Conservation (phyloP, 2,329 filamentous ascomycete genomes). For the Thielaviopsis punctulata region DNA sequence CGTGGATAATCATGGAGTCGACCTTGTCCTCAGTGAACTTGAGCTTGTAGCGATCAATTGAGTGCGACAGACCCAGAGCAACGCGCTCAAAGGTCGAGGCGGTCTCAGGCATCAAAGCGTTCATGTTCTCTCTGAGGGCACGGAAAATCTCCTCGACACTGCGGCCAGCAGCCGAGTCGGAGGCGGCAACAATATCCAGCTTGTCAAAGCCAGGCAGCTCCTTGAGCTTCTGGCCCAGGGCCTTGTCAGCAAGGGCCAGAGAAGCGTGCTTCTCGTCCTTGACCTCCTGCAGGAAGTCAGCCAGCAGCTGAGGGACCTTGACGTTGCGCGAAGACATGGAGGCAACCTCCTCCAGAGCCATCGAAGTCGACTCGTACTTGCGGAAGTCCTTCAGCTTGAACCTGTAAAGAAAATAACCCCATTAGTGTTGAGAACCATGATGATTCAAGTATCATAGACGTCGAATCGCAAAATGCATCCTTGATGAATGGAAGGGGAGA, state of each 20-base stretch:
- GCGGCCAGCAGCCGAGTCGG: slow-evolving; percentile 52
- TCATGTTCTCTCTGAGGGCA: slow-evolving; percentile 78
- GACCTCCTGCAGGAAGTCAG: slow-evolving; percentile 67
- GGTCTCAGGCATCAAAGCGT: slow-evolving; percentile 74
- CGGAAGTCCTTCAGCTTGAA: slow-evolving; percentile 93
- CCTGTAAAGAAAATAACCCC: slow-evolving; percentile 25
- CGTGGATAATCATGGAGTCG: slow-evolving; percentile 98
- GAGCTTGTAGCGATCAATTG: slow-evolving; percentile 89
- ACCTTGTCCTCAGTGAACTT: slow-evolving; percentile 99
- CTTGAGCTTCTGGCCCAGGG: slow-evolving; percentile 79
- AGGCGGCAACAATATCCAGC: slow-evolving; percentile 60
- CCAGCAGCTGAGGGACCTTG: slow-evolving; percentile 80
- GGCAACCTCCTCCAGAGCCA: slow-evolving; percentile 78
- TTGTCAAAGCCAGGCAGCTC: slow-evolving; percentile 81
- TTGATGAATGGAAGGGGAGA: background rate
- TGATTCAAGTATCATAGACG: background rate
- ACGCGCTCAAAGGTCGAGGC: slow-evolving; percentile 83
- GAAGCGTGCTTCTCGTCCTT: slow-evolving; percentile 97
- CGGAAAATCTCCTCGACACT: slow-evolving; percentile 67
- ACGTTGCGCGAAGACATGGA: slow-evolving; percentile 59
- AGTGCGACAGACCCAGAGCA: slow-evolving; percentile 91
- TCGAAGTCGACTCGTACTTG: slow-evolving; percentile 89
- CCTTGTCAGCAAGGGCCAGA: slow-evolving; percentile 82
- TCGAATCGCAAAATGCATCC: background rate
- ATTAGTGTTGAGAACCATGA: slow-evolving; percentile 9